Percentiles rank a stretch among this genome's conserved stretches.
Evolutionary conservation across 345 rosid species (phyloP).

Genomic region (Citrus cavaleriei): DNA sequence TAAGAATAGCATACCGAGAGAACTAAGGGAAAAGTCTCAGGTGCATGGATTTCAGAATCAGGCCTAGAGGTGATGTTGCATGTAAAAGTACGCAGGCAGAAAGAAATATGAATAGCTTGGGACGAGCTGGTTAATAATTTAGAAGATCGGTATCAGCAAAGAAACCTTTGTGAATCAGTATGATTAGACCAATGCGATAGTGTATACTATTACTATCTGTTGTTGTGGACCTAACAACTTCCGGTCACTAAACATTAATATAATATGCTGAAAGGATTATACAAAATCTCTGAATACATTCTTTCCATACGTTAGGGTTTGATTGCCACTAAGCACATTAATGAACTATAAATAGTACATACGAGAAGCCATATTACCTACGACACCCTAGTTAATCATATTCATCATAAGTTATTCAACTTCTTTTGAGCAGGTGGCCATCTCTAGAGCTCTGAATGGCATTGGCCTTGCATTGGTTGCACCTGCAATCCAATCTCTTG

Average conservation of each 20-base stretch:
- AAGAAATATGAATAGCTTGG: not conserved
- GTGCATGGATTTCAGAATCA: not conserved
- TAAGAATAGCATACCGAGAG: not conserved
- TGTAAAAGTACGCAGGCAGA: not conserved
- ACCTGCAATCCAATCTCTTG: conserved; percentile 88
- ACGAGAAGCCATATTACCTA: not conserved
- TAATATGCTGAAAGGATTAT: not conserved
- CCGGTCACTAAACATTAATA: not conserved
- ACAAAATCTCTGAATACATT: not conserved
- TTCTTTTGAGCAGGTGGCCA: conserved; percentile 54
- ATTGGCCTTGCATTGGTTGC: conserved; percentile 80
- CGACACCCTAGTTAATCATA: conserved; percentile 1
- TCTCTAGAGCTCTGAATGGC: conserved; percentile 85
- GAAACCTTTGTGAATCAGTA: not conserved
- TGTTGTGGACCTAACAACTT: not conserved
- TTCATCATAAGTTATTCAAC: conserved; percentile 14
- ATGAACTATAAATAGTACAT: not conserved
- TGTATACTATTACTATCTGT: not conserved
- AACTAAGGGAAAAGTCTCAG: not conserved
- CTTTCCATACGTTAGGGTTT: not conserved
- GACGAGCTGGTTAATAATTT: not conserved
- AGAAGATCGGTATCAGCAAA: not conserved
- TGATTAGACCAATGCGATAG: not conserved
- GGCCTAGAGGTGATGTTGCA: not conserved
- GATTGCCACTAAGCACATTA: not conserved